phyloP scores from a whole-genome alignment of 257 asterid genomes.

The Nicotiana benthamiana region DNA sequence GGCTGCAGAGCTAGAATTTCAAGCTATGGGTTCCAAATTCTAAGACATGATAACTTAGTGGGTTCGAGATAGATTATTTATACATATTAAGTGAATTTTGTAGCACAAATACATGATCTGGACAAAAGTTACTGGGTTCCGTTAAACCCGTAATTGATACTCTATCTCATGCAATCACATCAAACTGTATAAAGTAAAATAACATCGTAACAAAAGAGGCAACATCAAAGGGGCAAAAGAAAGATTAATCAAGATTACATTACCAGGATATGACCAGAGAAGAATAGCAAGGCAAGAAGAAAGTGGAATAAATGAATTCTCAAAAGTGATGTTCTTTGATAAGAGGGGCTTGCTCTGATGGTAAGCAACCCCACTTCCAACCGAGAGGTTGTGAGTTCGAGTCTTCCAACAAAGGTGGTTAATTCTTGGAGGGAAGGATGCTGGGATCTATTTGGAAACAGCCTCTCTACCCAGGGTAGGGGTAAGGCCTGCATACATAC shows the following conservation, averaged over 20 bases:
- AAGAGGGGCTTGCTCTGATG: no score
- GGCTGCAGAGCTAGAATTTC: neutral
- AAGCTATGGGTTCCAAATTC: neutral
- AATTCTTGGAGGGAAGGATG: no score
- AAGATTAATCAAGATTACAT: conserved; percentile 1
- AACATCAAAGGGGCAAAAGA: neutral
- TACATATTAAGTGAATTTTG: neutral
- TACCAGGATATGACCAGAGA: conserved; percentile 52
- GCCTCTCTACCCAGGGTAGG: no score
- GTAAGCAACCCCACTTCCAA: no score
- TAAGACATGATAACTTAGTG: no score
- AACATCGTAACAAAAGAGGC: conserved; percentile 4
- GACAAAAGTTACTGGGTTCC: no score
- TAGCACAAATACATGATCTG: no score
- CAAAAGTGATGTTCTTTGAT: no score
- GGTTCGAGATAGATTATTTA: neutral
- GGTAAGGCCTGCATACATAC: no score
- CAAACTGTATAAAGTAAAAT: neutral
- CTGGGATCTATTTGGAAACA: no score
- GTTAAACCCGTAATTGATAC: neutral
- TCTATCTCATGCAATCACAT: neutral
- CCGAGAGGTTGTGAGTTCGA: no score
- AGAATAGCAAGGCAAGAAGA: conserved; percentile 47
- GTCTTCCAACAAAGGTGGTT: no score
- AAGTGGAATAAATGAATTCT: conserved; percentile 20